phyloP scores from a whole-genome alignment of 352 stramenopile genomes.

The Phytophthora pseudosyringae region DNA sequence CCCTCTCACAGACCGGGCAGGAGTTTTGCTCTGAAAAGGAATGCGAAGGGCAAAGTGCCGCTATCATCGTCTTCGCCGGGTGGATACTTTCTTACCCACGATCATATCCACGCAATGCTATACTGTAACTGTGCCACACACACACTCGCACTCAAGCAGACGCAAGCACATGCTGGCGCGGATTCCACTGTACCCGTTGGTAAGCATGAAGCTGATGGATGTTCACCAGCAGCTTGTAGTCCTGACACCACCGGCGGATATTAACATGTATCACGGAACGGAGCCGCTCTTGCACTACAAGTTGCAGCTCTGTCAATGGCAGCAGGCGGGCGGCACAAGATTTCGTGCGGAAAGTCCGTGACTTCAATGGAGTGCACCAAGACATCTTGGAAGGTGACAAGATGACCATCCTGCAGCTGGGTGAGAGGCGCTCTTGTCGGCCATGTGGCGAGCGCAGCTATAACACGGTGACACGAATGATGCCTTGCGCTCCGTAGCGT shows the following conservation, averaged over 20 bases:
- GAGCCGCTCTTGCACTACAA: background rate
- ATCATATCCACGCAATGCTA: no score
- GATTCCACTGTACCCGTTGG: background rate
- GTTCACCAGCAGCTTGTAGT: conserved; percentile 5
- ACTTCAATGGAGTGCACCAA: conserved; percentile 12
- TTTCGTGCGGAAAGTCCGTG: background rate
- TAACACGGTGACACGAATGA: conserved; percentile 4
- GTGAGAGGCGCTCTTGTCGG: conserved; percentile 4
- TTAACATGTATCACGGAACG: background rate
- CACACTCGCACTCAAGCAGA: background rate
- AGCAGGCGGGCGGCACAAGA: background rate
- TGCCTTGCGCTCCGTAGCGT: conserved; percentile 2
- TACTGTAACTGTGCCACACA: no score
- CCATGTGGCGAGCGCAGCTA: conserved; percentile 8
- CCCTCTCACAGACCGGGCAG: background rate
- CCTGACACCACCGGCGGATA: conserved; percentile 1
- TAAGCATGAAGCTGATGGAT: conserved; percentile 1
- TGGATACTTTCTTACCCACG: no score
- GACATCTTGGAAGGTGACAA: no score
- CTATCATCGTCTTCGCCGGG: no score
- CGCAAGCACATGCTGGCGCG: background rate
- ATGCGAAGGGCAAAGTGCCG: no score
- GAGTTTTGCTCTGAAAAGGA: background rate
- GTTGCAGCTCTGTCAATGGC: background rate
- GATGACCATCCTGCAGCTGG: conserved; percentile 29